Evolutionary conservation across 106 monocot species (phyloP).

Genomic region (Ottelia alismoides): DNA sequence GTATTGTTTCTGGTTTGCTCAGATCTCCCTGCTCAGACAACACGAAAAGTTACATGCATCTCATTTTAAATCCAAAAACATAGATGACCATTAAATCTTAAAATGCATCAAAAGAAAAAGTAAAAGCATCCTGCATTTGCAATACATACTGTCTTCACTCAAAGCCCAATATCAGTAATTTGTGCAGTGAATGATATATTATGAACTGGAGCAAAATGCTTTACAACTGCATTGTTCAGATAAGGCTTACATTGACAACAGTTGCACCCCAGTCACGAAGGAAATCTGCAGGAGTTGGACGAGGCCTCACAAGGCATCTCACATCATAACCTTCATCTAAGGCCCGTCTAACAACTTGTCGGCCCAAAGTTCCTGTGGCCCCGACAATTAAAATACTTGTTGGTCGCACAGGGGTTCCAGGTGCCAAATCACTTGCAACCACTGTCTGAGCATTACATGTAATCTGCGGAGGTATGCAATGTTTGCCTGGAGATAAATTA

Average conservation of each 20-base stretch:
- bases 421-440: slow-evolving; percentile 42
- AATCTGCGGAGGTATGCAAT: slow-evolving; percentile 19
- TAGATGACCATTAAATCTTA: no score
- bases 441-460: slow-evolving; percentile 42
- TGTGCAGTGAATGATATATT: no score
- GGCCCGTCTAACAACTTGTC: slow-evolving; percentile 85
- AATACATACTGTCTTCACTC: no score
- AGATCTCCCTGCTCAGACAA: slow-evolving; percentile 55
- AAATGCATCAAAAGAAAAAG: no score
- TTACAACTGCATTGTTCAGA: no score
- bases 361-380: slow-evolving; percentile 86
- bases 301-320: slow-evolving; percentile 93
- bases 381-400: slow-evolving; percentile 91
- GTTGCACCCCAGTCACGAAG: slow-evolving; percentile 95
- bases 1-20: slow-evolving; percentile 93
- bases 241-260: slow-evolving; percentile 97
- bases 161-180: no score
- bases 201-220: no score
- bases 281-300: slow-evolving; percentile 90
- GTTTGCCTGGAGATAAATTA: slow-evolving; percentile 15
- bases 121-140: no score
- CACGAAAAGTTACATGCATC: no score
- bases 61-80: no score
- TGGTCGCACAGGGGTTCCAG: slow-evolving; percentile 86
- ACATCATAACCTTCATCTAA: slow-evolving; percentile 99